Evolutionary conservation across 2,329 filamentous ascomycete species (phyloP), one percentile per base, ranked within the genome.

Genomic region (Hymenoscyphus fraxineus): DNA sequence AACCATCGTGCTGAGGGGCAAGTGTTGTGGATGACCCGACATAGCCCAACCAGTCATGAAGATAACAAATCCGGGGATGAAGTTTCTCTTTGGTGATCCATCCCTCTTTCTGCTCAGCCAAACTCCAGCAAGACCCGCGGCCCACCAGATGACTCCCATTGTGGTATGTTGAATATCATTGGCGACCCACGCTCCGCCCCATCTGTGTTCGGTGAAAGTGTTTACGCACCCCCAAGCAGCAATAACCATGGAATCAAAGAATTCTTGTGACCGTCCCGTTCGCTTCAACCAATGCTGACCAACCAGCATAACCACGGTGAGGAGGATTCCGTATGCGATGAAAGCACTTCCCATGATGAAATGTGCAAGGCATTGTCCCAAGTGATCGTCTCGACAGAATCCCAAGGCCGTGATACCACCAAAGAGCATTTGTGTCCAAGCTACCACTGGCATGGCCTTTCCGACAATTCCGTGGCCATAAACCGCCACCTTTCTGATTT

Each of bases 91-190:
- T 9, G 95, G 93, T 54, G 87, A 83, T 60, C 95, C 94, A 68
- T 94, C 88, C 64, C 92, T 87, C 75, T 89, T 92, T 67, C 87
- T 85, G 76, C 92, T 96, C 47, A 99, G 82, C 95, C 94, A 99
- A 61, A 99, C 84, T 54, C 95, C 95, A 12, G 94, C 85, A 38
- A 99, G 80, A 31, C 95, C 95, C 7, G 95, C 94, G 72, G 88
- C 91, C 94, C 94, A 99, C 95, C 95, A 99, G 60, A 99, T 88
- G 67, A 99, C 87, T n/a, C 95, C 95, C 94, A 99, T 98, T n/a
- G 91, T 92, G 0, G 95, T 99, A 77, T 99, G 95, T 77, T 99
- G 94, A 79, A 97, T 87, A 77, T 99, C 95, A 74, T 97, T 98
- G 77, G 86, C 87, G 61, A 90, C 92, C 95, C 95, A 99, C 0